Base-by-base conservation (phyloP, 208 protist genomes). In the Leishmania gerbilli region DNA sequence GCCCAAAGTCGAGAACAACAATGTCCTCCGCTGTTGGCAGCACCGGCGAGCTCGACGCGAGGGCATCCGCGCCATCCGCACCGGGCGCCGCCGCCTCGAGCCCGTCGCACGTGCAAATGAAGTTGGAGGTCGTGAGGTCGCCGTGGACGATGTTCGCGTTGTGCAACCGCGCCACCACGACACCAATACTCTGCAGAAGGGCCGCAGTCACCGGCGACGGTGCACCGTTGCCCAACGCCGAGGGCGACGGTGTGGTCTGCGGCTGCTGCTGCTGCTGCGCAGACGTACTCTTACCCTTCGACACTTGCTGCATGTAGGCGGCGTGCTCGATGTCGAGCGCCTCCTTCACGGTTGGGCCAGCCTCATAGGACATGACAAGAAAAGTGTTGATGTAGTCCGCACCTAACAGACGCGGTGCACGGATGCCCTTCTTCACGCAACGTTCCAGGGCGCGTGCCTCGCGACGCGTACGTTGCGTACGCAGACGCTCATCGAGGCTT, bases 121-220 rank as follows among this genome's bases (percentile, higher is more conserved):
- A 96, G 84, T 99, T 99, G 11, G 97, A 99, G 7, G 99, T 99
- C n/a, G 99, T 99, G 19, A 99, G 89, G 87, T 99, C 99, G 24
- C 99, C 99, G 87, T 99, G 99, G 55, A 99, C 92, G 31, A 99
- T 85, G 78, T 96, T 90, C 7, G 82, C 86, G 68, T 93, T 93
- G 88, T 99, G 99, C 72, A 99, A 86, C 49, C 69, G 81, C 21
- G 89, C 96, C 47, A 99, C 87, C 5, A 94, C 83, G 58, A 91
- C 81, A 17, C 99, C 99, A 47, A 99, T 95, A 24, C 89, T 86
- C n/a, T 68, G 67, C 27, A 95, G 86, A 45, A 98, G 71, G 40
- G 68, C 71, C 15, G 62, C 65, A 2, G 79, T 86, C 21, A 90
- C 71, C 24, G 85, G 74, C 7, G 89, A 85, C 40, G 85, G 84